phyloP scores from a whole-genome alignment of 495 filamentous ascomycete species.

The Daldinia vernicosa region DNA sequence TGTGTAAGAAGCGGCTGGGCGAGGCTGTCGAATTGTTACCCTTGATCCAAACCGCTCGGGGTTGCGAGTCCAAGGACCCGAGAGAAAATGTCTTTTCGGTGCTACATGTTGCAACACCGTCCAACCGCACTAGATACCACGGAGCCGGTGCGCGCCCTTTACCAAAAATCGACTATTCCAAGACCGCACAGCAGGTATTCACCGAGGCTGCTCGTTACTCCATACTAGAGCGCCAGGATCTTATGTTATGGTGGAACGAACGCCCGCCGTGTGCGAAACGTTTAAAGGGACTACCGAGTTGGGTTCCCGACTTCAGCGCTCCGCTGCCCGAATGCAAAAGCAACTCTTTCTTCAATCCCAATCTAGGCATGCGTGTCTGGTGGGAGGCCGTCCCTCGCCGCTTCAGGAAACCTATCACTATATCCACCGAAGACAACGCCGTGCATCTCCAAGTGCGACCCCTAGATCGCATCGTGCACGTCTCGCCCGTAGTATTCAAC shows the following conservation, averaged over 20 bases:
- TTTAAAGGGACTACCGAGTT: slow-evolving; percentile 34
- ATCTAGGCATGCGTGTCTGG: slow-evolving; percentile 29
- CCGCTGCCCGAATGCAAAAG: slow-evolving; percentile 5
- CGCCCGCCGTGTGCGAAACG: slow-evolving; percentile 27
- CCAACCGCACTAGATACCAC: slow-evolving; percentile 12
- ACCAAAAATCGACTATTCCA: slow-evolving; percentile 34
- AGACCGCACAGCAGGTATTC: slow-evolving; percentile 29
- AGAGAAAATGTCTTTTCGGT: slow-evolving; percentile 36
- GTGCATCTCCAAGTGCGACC: slow-evolving; percentile 32
- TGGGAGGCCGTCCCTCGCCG: slow-evolving; percentile 26
- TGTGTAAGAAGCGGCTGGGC: slow-evolving; percentile 20
- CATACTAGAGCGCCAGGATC: slow-evolving; percentile 34
- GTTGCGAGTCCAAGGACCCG: slow-evolving; percentile 26
- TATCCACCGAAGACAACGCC: slow-evolving; percentile 7
- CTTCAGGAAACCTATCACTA: slow-evolving; percentile 17
- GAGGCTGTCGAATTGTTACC: slow-evolving; percentile 35
- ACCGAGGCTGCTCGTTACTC: slow-evolving; percentile 27
- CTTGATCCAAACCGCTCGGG: slow-evolving; percentile 37
- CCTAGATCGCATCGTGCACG: slow-evolving; percentile 38
- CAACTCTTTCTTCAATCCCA: background rate
- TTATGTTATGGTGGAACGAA: slow-evolving; percentile 26
- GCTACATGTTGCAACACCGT: slow-evolving; percentile 32
- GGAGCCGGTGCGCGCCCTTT: slow-evolving; percentile 29
- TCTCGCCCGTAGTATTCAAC: slow-evolving; percentile 37
- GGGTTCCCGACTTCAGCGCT: slow-evolving; percentile 42